Evolutionary conservation across 169 alveolate genomes (phyloP), one percentile per base, ranked within the genome.

Genomic region (Plasmodium adleri): DNA sequence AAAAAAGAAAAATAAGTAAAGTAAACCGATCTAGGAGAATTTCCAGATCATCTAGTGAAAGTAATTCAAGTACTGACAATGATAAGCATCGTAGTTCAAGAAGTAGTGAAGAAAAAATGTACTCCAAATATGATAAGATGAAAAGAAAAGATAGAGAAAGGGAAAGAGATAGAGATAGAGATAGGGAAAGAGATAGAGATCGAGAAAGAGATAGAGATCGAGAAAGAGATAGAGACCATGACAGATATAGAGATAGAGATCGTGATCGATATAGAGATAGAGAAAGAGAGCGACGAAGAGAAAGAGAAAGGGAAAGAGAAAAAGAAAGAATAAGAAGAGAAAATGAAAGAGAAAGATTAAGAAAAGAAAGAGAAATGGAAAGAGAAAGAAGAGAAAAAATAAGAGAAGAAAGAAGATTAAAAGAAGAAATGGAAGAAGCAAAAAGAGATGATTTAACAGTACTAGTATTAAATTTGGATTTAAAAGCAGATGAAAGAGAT

Each of bases 381-480:
- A 58, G 52, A 58, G 91, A 59, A 85, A 87, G 26, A 60, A 75
- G 95, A 88, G 94, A 90, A 92, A 80, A 90, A 88, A 39, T 74
- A 92, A 22, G 95, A 88, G 80, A 95, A 93, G 90, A 94, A 92
- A 70, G 95, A 95, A 70, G 92, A 93, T 43, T 72, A 92, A 93
- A 96, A 66, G 93, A 93, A 58, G 99, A 98, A 88, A 95, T 97
- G 22, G 99, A 98, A 95, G 99, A 98, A 94, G 99, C 99, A 24
- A 97, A 97, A 88, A 96, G 99, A 62, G 99, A 97, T 90, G 99
- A 98, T 94, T 90, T 98, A 88, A 99, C 99, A 1, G 98, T 99
- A 32, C 94, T 98, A 88, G 99, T 98, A 80, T 92, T 96, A 73
- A 96, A 98, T 88, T 92, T 99, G 74, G 95, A 96, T 67, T 92